phyloP scores from a whole-genome alignment of 306 rosid species.

The Inga oerstediana region DNA sequence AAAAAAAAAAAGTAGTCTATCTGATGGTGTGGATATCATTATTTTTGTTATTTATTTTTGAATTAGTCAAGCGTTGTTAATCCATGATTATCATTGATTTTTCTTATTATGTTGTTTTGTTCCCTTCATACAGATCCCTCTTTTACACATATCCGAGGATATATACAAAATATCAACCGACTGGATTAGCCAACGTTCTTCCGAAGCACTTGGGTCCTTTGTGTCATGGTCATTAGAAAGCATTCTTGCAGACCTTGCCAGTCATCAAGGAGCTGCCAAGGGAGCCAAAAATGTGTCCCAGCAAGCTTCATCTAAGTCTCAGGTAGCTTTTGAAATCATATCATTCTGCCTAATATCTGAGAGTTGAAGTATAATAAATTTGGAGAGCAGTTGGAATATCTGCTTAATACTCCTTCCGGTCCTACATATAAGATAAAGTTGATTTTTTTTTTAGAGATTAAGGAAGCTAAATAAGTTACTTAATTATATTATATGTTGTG shows the following conservation, averaged over 20 bases:
- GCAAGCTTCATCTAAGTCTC: conserved; percentile 65
- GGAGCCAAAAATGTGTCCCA: conserved; percentile 65
- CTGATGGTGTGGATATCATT: not conserved
- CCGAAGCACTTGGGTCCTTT: conserved; percentile 66
- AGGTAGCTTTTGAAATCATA: conserved; percentile 46
- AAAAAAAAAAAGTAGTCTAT: not conserved
- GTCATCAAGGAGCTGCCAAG: conserved; percentile 60
- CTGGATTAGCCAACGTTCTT: conserved; percentile 61
- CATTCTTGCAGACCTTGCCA: conserved; percentile 59
- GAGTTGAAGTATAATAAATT: not conserved
- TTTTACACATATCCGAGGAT: conserved; percentile 58
- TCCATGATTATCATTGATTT: conserved; percentile 1
- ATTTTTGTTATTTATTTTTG: not conserved
- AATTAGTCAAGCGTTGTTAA: not conserved
- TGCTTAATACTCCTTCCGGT: not conserved
- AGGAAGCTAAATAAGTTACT: no score
- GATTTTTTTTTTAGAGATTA: no score
- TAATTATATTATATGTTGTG: no score
- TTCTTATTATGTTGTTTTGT: conserved; percentile 24
- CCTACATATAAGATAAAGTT: no score
- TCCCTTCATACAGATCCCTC: conserved; percentile 58
- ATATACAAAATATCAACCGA: conserved; percentile 62
- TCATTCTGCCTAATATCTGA: not conserved
- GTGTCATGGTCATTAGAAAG: conserved; percentile 69
- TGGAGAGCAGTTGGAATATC: not conserved